These are phyloP conservation scores for Pichia ethanolica DNA, from an alignment of 805 yeast genomes.

Conservation along the genomic window DNA sequence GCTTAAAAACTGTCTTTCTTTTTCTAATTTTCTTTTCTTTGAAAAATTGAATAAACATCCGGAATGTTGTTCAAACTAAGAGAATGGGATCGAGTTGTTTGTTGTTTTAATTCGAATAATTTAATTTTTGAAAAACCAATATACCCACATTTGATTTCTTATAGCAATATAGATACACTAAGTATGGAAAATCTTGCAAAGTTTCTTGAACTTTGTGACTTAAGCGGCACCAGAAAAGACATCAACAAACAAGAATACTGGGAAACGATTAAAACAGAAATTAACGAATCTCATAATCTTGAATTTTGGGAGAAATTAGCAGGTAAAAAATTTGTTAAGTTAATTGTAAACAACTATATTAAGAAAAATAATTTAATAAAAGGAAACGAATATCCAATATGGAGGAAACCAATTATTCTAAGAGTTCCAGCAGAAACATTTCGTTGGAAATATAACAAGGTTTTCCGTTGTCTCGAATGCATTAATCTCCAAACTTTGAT, in stretches of 20 bases:
- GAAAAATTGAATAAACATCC: not conserved
- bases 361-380: not conserved
- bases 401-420: constrained; percentile 4
- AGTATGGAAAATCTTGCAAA: not conserved
- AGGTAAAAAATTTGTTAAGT: constrained; percentile 2
- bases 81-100: not conserved
- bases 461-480: not conserved
- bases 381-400: constrained; percentile 1
- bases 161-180: not conserved
- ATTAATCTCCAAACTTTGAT: constrained; percentile 1
- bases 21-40: not conserved
- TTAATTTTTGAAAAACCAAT: constrained; percentile 2
- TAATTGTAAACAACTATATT: constrained; percentile 1
- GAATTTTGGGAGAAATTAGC: not conserved
- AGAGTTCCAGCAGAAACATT: constrained; percentile 1
- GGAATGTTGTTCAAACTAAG: constrained; percentile 1
- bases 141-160: not conserved
- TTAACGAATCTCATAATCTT: not conserved
- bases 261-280: constrained; percentile 1
- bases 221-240: constrained; percentile 3
- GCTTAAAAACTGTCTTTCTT: too few relatives aligned
- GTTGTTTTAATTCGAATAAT: not conserved
- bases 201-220: constrained; percentile 2
- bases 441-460: constrained; percentile 3
- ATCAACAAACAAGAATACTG: not conserved